These are phyloP conservation scores for Truncatella angustata DNA, from an alignment of 2,329 filamentous ascomycete genomes.

Conservation along the genomic window DNA sequence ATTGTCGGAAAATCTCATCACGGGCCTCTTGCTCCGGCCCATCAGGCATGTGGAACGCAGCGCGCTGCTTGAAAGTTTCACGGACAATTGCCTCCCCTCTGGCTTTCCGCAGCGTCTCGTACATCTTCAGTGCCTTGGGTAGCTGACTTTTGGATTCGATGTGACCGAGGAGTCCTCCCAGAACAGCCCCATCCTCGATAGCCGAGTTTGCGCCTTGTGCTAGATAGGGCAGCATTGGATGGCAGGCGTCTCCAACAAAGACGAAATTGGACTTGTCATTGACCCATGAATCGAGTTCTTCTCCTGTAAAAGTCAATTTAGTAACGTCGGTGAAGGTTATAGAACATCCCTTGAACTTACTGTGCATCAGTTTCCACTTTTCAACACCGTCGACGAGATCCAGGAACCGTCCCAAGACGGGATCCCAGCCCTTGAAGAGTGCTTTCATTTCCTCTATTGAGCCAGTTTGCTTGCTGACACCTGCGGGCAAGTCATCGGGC, in stretches of 20 bases:
- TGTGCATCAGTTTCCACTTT: conserved; percentile 68
- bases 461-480: conserved; percentile 49
- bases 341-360: conserved; percentile 23
- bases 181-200: conserved; percentile 66
- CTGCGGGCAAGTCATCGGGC: conserved; percentile 59
- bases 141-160: conserved; percentile 45
- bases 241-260: conserved; percentile 58
- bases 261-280: conserved; percentile 50
- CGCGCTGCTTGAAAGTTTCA: conserved; percentile 59
- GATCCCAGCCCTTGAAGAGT: conserved; percentile 64
- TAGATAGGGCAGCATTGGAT: conserved; percentile 62
- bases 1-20: conserved; percentile 55
- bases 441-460: conserved; percentile 59
- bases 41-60: conserved; percentile 51
- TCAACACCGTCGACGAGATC: conserved; percentile 56
- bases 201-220: conserved; percentile 67
- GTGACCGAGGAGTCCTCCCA: conserved; percentile 56
- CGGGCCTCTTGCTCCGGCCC: conserved; percentile 57
- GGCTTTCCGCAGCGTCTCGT: conserved; percentile 45
- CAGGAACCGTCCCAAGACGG: conserved; percentile 43
- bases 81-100: conserved; percentile 53
- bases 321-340: conserved; percentile 9
- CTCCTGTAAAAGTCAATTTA: conserved; percentile 25
- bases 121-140: conserved; percentile 40
- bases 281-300: conserved; percentile 54